Evolutionary conservation across 2,329 filamentous ascomycete genomes (phyloP).

Genomic region (Stagonosporopsis chrysanthemi): DNA sequence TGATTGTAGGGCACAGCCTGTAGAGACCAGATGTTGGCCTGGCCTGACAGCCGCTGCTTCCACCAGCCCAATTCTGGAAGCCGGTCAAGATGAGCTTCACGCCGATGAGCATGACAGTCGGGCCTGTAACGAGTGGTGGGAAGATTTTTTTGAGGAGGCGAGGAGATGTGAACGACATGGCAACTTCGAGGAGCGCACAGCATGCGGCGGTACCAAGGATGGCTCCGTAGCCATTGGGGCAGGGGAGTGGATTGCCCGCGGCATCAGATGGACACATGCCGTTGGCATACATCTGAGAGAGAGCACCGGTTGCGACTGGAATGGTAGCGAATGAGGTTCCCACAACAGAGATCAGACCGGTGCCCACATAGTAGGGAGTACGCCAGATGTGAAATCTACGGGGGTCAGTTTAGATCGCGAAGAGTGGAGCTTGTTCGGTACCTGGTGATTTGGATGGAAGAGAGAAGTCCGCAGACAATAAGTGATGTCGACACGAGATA

Average conservation of each 20-base stretch:
- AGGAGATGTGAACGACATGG: conserved; percentile 77
- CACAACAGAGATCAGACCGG: conserved; percentile 80
- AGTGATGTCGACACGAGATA: conserved; percentile 81
- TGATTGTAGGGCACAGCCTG: conserved; percentile 65
- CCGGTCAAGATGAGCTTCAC: conserved; percentile 74
- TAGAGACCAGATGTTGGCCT: conserved; percentile 61
- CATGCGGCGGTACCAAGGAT: conserved; percentile 69
- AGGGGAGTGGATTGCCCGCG: conserved; percentile 72
- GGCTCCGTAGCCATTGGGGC: conserved; percentile 78
- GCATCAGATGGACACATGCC: conserved; percentile 69
- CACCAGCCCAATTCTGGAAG: conserved; percentile 81
- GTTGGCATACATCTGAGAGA: conserved; percentile 79
- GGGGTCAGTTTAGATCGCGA: not conserved
- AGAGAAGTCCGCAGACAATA: conserved; percentile 80
- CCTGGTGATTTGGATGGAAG: conserved; percentile 75
- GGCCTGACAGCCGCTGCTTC: conserved; percentile 66
- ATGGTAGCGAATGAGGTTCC: conserved; percentile 82
- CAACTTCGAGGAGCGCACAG: conserved; percentile 68
- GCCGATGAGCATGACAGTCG: conserved; percentile 74
- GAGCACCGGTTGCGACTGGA: conserved; percentile 73
- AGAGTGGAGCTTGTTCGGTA: conserved; percentile 37
- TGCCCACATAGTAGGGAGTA: conserved; percentile 71
- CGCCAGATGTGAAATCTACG: conserved; percentile 69
- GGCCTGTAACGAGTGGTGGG: conserved; percentile 77
- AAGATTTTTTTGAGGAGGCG: conserved; percentile 74